phyloP scores from a whole-genome alignment of 441 rosid species.

The Populus trichocarpa region DNA sequence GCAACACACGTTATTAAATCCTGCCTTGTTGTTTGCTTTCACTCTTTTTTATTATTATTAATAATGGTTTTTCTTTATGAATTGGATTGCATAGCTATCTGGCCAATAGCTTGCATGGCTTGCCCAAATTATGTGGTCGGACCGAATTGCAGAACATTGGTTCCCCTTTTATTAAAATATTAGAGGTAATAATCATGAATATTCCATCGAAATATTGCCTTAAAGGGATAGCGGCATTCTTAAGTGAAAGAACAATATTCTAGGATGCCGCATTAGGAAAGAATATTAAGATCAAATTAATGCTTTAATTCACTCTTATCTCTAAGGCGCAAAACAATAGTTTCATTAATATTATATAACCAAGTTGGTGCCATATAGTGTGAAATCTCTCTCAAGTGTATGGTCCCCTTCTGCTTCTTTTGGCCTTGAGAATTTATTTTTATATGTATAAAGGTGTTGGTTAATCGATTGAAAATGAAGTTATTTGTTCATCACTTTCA shows the following conservation, averaged over 20 bases:
- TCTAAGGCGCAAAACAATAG: slow-evolving; percentile 21
- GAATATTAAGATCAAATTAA: not conserved
- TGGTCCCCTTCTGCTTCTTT: slow-evolving; percentile 9
- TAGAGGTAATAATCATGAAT: slow-evolving; percentile 5
- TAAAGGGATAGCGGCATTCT: slow-evolving; percentile 17
- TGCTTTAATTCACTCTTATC: not conserved
- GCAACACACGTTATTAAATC: too few species aligned
- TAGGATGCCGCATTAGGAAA: slow-evolving; percentile 38
- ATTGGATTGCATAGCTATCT: not conserved
- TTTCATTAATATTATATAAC: slow-evolving; percentile 16
- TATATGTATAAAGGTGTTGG: not conserved
- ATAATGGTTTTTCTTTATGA: not conserved
- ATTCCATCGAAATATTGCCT: slow-evolving; percentile 16
- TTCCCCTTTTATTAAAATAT: slow-evolving; percentile 1
- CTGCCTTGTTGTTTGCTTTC: too few species aligned
- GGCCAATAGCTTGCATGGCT: not conserved
- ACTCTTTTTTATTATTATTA: too few species aligned
- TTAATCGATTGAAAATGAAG: not conserved
- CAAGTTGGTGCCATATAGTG: slow-evolving; percentile 7
- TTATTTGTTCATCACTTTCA: not conserved
- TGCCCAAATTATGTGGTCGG: not conserved
- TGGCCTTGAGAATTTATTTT: not conserved
- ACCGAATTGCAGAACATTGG: not conserved
- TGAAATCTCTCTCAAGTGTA: not conserved
- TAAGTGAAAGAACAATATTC: not conserved